These are phyloP conservation scores for Roridomyces roridus DNA, from an alignment of 768 basidiomycete species.

Conservation along the genomic window DNA sequence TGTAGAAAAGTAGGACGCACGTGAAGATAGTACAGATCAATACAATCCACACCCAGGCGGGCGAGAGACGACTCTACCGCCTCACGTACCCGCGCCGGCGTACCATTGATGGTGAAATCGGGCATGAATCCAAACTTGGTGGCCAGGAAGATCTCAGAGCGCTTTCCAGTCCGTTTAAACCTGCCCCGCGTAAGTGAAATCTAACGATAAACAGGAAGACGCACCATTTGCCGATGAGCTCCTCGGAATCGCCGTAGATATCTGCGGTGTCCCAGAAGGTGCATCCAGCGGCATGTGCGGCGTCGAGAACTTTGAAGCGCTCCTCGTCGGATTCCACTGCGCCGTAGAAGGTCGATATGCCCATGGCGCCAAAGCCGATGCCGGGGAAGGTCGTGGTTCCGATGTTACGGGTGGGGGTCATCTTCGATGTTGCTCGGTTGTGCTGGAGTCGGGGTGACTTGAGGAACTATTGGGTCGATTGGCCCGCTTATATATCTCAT, in stretches of 20 bases:
- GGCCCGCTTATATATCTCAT: too few relatives aligned
- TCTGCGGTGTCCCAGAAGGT: constrained; percentile 51
- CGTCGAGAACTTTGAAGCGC: constrained; percentile 56
- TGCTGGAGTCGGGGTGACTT: too few relatives aligned
- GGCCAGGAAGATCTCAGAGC: constrained; percentile 63
- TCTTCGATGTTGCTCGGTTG: too few relatives aligned
- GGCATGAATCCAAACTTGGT: constrained; percentile 51
- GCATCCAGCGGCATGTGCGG: constrained; percentile 44
- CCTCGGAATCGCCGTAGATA: background rate
- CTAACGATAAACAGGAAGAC: background rate
- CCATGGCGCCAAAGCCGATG: constrained; percentile 62
- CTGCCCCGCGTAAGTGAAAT: constrained; percentile 28
- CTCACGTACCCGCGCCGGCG: constrained; percentile 45
- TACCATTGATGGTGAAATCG: constrained; percentile 30
- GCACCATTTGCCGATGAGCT: constrained; percentile 24
- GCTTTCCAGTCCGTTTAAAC: constrained; percentile 59
- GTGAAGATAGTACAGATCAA: constrained; percentile 58
- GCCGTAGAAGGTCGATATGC: constrained; percentile 51
- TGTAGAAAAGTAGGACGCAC: constrained; percentile 21
- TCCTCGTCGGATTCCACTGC: constrained; percentile 49
- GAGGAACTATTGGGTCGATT: too few relatives aligned
- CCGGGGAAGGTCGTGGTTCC: constrained; percentile 43
- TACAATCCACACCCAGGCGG: constrained; percentile 44
- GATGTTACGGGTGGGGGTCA: constrained; percentile 47
- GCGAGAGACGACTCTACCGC: constrained; percentile 46